Conservation (phyloP, 139 green algal genomes). For the Micractinium conductrix region DNA sequence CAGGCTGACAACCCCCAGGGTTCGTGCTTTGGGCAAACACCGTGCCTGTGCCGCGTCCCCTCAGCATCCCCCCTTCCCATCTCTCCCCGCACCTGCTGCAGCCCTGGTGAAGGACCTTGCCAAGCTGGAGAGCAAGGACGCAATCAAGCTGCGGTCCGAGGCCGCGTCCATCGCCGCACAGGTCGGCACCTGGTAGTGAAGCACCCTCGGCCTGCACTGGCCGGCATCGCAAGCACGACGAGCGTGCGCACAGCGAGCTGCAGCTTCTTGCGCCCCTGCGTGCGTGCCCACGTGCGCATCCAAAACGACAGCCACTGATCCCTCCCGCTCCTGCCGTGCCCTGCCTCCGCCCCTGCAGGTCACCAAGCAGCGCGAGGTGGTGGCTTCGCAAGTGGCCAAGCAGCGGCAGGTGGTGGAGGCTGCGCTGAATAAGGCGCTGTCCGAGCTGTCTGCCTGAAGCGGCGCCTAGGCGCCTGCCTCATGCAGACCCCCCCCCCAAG, state of each 20-base stretch:
- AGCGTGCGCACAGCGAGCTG: too few species aligned
- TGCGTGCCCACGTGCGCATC: background rate
- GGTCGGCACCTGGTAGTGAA: too few species aligned
- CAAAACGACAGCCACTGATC: background rate
- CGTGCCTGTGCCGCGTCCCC: too few species aligned
- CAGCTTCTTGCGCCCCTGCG: too few species aligned
- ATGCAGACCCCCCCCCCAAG: too few species aligned
- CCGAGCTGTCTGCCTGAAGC: background rate
- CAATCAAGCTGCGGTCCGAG: background rate
- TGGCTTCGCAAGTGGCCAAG: background rate
- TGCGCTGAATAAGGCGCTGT: conserved; percentile 12
- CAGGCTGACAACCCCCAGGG: too few species aligned
- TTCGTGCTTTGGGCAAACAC: too few species aligned
- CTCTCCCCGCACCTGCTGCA: background rate
- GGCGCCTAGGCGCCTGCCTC: too few species aligned
- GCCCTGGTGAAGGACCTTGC: conserved; percentile 5
- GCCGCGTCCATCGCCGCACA: background rate
- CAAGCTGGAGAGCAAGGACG: conserved; percentile 11
- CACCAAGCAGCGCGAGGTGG: conserved; percentile 5
- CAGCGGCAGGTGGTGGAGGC: conserved; percentile 12
- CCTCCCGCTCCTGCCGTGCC: background rate
- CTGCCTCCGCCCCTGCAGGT: background rate
- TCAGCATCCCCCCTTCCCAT: background rate
- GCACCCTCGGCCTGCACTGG: too few species aligned
- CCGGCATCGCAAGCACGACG: too few species aligned